Evolutionary conservation across 352 stramenopile species (phyloP), one percentile per base, ranked within the genome.

Genomic region (Globisporangium middletonii): DNA sequence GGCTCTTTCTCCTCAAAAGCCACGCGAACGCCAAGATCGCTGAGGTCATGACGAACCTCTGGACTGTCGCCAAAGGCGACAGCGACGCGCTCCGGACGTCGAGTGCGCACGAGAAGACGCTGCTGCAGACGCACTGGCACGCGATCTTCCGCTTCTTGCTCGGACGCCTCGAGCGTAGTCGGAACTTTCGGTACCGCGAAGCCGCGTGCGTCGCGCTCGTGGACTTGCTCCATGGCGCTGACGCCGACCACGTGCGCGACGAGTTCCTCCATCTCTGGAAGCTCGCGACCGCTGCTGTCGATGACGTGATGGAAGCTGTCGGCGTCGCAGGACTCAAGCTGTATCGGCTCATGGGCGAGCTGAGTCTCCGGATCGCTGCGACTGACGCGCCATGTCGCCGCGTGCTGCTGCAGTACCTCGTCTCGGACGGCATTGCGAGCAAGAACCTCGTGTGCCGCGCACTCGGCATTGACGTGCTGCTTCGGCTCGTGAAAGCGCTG

Each of bases 181-280:
- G 79, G 2, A 89, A 94, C 61, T 90, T 90, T 54, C 89, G 87
- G 60, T 94, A 94, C 57, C 81, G 83, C 26, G 81, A 92, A 64
- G 83, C 83, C 8, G 75, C 73, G 8, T 90, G 81, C 28, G 49
- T 71, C 28, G 80, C 79, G 4, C 59, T 94, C 16, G 56, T 86
- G 37, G 81, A 90, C 49, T 55, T 91, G 26, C 65, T 94, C 1
- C 79, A 86, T 26, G 77, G 77, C n/a, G 72, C 65, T 0, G 70
- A 77, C 18, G 74, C 76, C 1, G 62, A 71, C 1, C 53, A 86
- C 5, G 45, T 91, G 33, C 59, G 75, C 28, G 54, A 61, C 2
- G 71, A 81, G 19, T 88, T 94, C 27, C 48, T 71, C 55, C 70
- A 70, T 15, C 49, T 94, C 33, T 94, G 83, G 83, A 84, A 77